Base-by-base conservation (phyloP, 129 eudicot genomes). In the Gnaphalium uliginosum region DNA sequence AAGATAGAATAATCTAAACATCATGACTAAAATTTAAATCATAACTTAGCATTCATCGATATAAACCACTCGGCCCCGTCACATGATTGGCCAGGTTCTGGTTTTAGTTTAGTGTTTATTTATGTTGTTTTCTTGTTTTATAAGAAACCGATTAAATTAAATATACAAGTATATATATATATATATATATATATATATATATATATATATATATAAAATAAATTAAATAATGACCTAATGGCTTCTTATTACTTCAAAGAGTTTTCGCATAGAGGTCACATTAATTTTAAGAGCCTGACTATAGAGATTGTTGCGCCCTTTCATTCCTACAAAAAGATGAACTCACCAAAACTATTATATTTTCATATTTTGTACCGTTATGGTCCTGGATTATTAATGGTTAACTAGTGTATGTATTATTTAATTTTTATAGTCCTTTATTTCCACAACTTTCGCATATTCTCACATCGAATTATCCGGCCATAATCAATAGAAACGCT, bases 291-390 rank as follows among this genome's bases (percentile, higher is more conserved):
- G 23, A 63, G 37, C 41, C 43, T 17, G 23, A 29, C 5, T 29
- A 15, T 27, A n/a, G n/a, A n/a, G n/a, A 6, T 29, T 63, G 23
- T 63, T 29, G 41, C 18, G 68, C 37, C 68, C 68, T 63, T 63
- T 63, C 68, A 29, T 63, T 32, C 68, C 68, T 63, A 63, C 68
- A 63, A 63, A n/a, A 29, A 29, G 41, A 63, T 29, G 24, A 29
- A 63, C 23, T 15, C 24, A 19, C 25, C 61, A n/a, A 0, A 19
- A 56, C 1, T 56, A 56, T 37, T 37, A 9, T 8, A 8, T 37
- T 37, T 37, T 37, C 9, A 9, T 8, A 8, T 37, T 37, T 37
- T 8, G 46, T 9, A 37, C 8, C 46, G 46, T 37, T 37, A 0
- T 9, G 9, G 32, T n/a, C n/a, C n/a, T n/a, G n/a, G n/a, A n/a